A percentile compares a stretch with the other conserved stretches of the same genome.
phyloP scores from a whole-genome alignment of 257 asterid genomes.

The Solanum piurae region DNA sequence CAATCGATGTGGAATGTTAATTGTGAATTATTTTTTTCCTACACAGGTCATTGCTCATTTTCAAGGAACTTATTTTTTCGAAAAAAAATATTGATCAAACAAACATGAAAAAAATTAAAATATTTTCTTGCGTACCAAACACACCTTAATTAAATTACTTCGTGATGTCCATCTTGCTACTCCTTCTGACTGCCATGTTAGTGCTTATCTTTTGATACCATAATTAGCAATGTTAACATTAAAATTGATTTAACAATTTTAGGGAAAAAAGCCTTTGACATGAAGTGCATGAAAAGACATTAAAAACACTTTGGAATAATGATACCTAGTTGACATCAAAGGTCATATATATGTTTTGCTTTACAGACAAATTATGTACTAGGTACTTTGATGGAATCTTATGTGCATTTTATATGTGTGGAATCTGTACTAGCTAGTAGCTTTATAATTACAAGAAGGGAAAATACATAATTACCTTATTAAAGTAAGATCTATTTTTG shows the following conservation, averaged over 20 bases:
- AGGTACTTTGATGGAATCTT: not conserved
- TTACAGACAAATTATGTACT: conserved; percentile 19
- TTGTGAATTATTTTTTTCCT: not conserved
- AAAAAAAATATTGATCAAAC: not conserved
- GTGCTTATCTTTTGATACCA: conserved; percentile 32
- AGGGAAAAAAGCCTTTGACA: not conserved
- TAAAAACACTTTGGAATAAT: not conserved
- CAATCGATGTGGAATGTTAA: not conserved
- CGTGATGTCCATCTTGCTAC: not conserved
- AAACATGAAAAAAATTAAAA: not conserved
- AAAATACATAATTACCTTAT: too few relatives aligned
- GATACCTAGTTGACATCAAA: conserved; percentile 10
- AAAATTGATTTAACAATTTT: not conserved
- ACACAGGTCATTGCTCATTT: not conserved
- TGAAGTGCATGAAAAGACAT: conserved; percentile 27
- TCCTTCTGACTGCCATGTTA: conserved; percentile 38
- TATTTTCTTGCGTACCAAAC: not conserved
- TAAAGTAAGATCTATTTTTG: too few relatives aligned
- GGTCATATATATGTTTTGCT: conserved; percentile 28
- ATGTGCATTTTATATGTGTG: not conserved
- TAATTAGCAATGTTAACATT: conserved; percentile 24
- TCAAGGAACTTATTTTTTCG: not conserved
- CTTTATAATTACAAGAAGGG: not conserved
- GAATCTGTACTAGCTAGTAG: not conserved
- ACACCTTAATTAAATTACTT: not conserved